Base-by-base conservation (phyloP, 768 basidiomycete genomes). In the Vararia minispora region DNA sequence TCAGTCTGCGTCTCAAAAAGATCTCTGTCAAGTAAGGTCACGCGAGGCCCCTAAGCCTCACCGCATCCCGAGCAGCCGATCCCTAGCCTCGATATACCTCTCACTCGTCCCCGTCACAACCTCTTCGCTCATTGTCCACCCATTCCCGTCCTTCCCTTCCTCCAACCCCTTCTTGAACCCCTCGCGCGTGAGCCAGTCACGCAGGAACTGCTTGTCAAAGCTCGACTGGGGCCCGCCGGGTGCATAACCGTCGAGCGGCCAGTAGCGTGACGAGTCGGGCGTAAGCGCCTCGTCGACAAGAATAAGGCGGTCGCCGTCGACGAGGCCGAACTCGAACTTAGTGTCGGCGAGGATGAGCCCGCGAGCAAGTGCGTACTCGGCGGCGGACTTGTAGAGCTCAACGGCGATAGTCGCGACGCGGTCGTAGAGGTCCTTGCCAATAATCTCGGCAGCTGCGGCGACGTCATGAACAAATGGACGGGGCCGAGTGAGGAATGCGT, bases 231-330 rank as follows among this genome's bases (percentile, higher is more conserved):
- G 53, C 25, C 71, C 65, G 4, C 92, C 95, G 3, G 76, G 66
- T 22, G 61, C 59, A 60, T 95, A 97, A 3, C 64, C 70, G 4
- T 64, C 68, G 5, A 79, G 64, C 1, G 91, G 87, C 95, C 95
- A 98, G 64, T 97, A 99, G 23, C 94, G 74, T 13, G 90, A 95
- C 10, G 91, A 97, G 58, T 99, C 95, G 14, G 94, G 92, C 0
- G 95, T 98, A 37, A 99, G 72, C n/a, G 86, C 74, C 55, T 99
- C 95, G 58, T 99, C 95, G 48, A 98, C 80, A 33, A 98, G 72
- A 45, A 94, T 85, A 17, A 97, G 66, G 18, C 73, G 66, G 49
- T 55, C 55, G 25, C 37, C 36, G 12, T 58, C 65, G 33, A 90
- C 52, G 30, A 97, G 72, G 5, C 95, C 95, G 53, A 99, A 99